Evolutionary conservation across 805 yeast genomes (phyloP).

Genomic region (Teunomyces tritomae): DNA sequence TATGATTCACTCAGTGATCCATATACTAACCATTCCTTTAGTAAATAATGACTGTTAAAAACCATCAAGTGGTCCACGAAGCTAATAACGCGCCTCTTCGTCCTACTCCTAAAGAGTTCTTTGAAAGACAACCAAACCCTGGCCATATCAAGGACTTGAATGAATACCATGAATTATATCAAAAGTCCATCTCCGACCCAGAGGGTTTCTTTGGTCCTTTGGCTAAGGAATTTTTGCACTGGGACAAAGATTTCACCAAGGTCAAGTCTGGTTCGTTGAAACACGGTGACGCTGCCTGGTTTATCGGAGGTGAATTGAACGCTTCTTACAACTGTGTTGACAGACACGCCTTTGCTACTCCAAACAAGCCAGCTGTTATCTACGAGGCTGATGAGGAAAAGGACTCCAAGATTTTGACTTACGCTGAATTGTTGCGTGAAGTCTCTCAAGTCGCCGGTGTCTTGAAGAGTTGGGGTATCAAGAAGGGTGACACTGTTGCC

Average conservation of each 20-base stretch:
- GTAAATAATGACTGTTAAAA: conserved; percentile 23
- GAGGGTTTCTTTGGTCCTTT: conserved; percentile 73
- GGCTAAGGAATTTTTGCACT: conserved; percentile 69
- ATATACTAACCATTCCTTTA: background rate
- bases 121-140: conserved; percentile 54
- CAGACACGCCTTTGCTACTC: conserved; percentile 70
- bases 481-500: conserved; percentile 83
- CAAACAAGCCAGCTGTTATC: conserved; percentile 69
- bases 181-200: conserved; percentile 77
- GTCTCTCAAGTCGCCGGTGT: conserved; percentile 73
- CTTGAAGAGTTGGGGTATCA: conserved; percentile 61
- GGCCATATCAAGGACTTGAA: conserved; percentile 62
- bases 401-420: conserved; percentile 61
- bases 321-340: conserved; percentile 82
- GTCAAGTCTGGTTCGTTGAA: conserved; percentile 65
- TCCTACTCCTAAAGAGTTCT: conserved; percentile 55
- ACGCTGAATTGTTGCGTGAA: conserved; percentile 66
- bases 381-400: conserved; percentile 81
- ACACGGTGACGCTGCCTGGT: conserved; percentile 63
- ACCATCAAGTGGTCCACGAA: conserved; percentile 56
- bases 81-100: conserved; percentile 51
- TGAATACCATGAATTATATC: conserved; percentile 67
- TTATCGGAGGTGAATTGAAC: conserved; percentile 73
- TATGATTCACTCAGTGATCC: background rate
- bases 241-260: conserved; percentile 75